These are phyloP conservation scores for Aureobasidium namibiae DNA, from an alignment of 2,329 filamentous ascomycete genomes.

Conservation along the genomic window DNA sequence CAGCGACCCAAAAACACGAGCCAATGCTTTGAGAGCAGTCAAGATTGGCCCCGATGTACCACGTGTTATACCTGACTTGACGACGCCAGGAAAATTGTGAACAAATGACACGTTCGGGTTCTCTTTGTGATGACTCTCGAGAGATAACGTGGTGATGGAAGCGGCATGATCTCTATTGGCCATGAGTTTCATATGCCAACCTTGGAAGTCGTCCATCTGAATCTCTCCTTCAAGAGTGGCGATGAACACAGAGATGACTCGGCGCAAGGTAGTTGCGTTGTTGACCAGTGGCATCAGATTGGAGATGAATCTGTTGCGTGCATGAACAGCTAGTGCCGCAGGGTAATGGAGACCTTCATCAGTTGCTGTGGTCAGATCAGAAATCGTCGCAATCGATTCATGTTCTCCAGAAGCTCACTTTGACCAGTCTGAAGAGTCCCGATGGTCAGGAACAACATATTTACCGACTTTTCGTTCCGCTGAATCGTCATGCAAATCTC, in stretches of 20 bases:
- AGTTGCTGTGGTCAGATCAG: constrained; percentile 19
- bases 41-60: constrained; percentile 14
- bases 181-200: constrained; percentile 17
- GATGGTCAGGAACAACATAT: constrained; percentile 43
- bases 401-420: neutral
- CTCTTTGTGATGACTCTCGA: constrained; percentile 19
- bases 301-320: constrained; percentile 31
- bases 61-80: constrained; percentile 20
- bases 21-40: constrained; percentile 14
- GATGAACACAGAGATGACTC: constrained; percentile 21
- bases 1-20: constrained; percentile 16
- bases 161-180: constrained; percentile 18
- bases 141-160: constrained; percentile 21
- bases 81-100: constrained; percentile 25
- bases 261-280: constrained; percentile 17
- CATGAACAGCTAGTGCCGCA: constrained; percentile 26
- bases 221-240: constrained; percentile 23
- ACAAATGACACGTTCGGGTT: constrained; percentile 23
- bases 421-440: constrained; percentile 29
- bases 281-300: constrained; percentile 30
- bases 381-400: neutral
- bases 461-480: constrained; percentile 40
- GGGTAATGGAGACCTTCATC: constrained; percentile 29
- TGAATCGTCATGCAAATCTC: constrained; percentile 41
- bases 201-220: constrained; percentile 20